Conservation (phyloP, 306 rosid species). For the Casuarina glauca region DNA sequence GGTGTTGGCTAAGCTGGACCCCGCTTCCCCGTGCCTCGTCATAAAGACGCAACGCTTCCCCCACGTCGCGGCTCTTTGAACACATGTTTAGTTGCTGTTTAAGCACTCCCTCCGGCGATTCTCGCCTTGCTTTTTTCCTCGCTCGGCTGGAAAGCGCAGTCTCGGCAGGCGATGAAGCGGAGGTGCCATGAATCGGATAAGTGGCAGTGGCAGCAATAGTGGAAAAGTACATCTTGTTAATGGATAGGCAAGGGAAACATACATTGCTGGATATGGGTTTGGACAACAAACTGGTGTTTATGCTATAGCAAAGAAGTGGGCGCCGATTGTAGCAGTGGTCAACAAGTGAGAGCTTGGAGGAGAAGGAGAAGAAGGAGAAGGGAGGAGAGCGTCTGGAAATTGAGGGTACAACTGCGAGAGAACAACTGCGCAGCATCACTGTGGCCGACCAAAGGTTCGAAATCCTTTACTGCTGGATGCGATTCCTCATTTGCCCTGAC, state of each 20-base stretch:
- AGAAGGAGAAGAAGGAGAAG: constrained; percentile 37
- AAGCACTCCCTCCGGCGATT: constrained; percentile 60
- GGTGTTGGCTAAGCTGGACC: constrained; percentile 43
- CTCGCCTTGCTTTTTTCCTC: constrained; percentile 41
- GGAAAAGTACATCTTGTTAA: constrained; percentile 27
- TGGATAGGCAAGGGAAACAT: constrained; percentile 2
- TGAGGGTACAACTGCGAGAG: constrained; percentile 29
- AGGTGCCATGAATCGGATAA: constrained; percentile 21
- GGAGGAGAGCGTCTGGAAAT: constrained; percentile 44
- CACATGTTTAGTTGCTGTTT: constrained; percentile 47
- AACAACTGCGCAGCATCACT: constrained; percentile 31
- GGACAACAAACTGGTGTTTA: not conserved
- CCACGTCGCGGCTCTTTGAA: constrained; percentile 51
- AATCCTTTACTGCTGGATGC: not conserved
- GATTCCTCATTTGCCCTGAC: not conserved
- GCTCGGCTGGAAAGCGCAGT: constrained; percentile 33
- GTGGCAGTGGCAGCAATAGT: constrained; percentile 25
- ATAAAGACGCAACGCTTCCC: constrained; percentile 67
- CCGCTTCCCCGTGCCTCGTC: constrained; percentile 59
- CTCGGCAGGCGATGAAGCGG: constrained; percentile 5
- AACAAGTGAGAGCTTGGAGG: constrained; percentile 40
- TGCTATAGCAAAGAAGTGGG: not conserved
- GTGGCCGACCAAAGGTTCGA: not conserved
- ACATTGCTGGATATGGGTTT: constrained; percentile 8
- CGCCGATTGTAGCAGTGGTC: constrained; percentile 24